Base-by-base conservation (phyloP, 2,329 filamentous ascomycete species). In the Neonectria punicea region DNA sequence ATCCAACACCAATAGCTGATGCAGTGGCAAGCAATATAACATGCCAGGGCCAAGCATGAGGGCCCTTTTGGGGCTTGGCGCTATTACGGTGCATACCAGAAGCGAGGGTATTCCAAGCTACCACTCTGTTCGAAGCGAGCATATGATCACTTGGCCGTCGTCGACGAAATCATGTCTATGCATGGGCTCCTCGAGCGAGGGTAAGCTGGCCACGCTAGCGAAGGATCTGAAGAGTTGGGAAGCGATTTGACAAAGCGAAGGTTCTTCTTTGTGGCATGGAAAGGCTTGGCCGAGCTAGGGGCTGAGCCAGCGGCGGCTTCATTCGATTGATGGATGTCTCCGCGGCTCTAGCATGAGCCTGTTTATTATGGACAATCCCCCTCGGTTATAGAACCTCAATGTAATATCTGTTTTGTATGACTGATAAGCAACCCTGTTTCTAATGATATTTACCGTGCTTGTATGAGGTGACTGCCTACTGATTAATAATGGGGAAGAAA, bases 341-440 rank as follows among this genome's bases (percentile, higher is more conserved):
- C 46, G 55, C 44, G 47, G 59, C 43, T 63, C 62, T 63, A 62
- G 71, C 49, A 50, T 63, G 58, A 64, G 67, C 67, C 63, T 61
- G 62, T 66, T 53, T 49, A 67, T 71, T 66, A 68, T 53, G 49
- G 49, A 65, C 61, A 67, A 70, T 63, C 62, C 67, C 70, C 66
- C 64, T 73, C 73, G 66, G 61, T 62, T 65, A 62, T 69, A 69
- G 39, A 57, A 68, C 61, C 63, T 71, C 68, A 66, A 73, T 62
- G 72, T 74, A 74, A 71, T 73, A 73, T 71, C 60, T 66, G 71
- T 70, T 65, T 74, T 67, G 46, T 66, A 55, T 61, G 57, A 14
- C 46, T 39, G 51, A 50, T 16, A 22, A 25, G 30, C 30, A 10
- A 28, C 18, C 5, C 10, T 30, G 25, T 4, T 44, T 13, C 5